phyloP scores from a whole-genome alignment of 2,329 filamentous ascomycete species.

The Verticillium longisporum region DNA sequence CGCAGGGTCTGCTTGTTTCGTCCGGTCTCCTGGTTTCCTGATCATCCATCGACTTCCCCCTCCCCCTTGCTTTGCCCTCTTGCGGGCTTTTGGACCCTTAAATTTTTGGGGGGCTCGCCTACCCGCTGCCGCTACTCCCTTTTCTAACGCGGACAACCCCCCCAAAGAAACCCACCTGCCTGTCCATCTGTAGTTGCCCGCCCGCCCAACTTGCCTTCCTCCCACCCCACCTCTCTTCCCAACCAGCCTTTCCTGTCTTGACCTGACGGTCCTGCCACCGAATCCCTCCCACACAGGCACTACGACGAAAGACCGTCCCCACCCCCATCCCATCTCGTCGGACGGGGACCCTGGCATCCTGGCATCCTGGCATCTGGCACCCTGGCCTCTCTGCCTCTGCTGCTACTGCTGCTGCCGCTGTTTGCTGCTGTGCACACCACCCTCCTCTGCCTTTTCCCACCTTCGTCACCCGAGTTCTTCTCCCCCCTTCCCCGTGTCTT shows the following conservation, averaged over 20 bases:
- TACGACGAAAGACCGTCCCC: not conserved
- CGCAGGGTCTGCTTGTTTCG: not conserved
- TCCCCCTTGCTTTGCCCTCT: constrained; percentile 8
- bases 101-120: constrained; percentile 5
- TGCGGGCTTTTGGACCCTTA: constrained; percentile 10
- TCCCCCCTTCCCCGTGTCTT: not conserved
- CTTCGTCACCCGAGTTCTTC: not conserved
- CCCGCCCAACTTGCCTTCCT: constrained; percentile 6
- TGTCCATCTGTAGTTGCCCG: not conserved
- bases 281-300: constrained; percentile 5
- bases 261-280: constrained; percentile 2
- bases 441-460: not conserved
- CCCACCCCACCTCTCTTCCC: constrained; percentile 6
- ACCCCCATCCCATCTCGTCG: not conserved
- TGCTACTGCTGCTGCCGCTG: not conserved
- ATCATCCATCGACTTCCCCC: constrained; percentile 11
- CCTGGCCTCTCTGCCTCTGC: not conserved
- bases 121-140: constrained; percentile 4
- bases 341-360: not conserved
- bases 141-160: not conserved
- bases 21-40: not conserved
- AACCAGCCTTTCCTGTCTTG: constrained; percentile 6
- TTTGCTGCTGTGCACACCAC: not conserved
- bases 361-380: no score
- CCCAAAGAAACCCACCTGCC: no score